A percentile compares a stretch with the other conserved stretches of the same genome.
Evolutionary conservation across 352 stramenopile genomes (phyloP).

Genomic region (Pythium grandisporangium): DNA sequence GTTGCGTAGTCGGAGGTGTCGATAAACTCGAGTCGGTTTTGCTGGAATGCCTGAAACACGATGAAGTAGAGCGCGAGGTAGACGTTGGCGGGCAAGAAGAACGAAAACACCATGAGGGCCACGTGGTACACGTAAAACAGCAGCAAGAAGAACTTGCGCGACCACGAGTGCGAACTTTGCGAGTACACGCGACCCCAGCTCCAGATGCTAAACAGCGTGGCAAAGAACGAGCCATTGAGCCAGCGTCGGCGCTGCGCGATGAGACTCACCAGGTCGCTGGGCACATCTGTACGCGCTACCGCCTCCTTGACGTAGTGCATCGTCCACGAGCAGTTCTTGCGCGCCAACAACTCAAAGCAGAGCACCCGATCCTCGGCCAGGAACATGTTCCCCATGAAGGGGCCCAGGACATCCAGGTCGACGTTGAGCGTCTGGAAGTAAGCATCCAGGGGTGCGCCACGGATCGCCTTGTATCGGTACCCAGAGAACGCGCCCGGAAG

Average conservation of each 20-base stretch:
- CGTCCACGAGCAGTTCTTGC: conserved; percentile 78
- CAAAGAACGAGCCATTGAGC: conserved; percentile 84
- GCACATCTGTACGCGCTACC: conserved; percentile 75
- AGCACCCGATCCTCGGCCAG: conserved; percentile 82
- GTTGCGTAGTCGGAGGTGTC: conserved; percentile 62
- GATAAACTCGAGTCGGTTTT: conserved; percentile 74
- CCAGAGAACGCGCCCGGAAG: conserved; percentile 77
- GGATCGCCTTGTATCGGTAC: conserved; percentile 80
- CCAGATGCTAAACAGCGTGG: conserved; percentile 83
- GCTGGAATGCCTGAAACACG: conserved; percentile 83
- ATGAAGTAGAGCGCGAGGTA: conserved; percentile 83
- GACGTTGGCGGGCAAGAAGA: conserved; percentile 73
- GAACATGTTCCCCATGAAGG: conserved; percentile 86
- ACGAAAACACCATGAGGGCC: conserved; percentile 53
- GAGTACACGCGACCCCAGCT: conserved; percentile 80
- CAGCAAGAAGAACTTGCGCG: conserved; percentile 55
- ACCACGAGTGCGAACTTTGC: conserved; percentile 65
- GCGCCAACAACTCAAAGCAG: conserved; percentile 77
- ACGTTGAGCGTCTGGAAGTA: conserved; percentile 86
- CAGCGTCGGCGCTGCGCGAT: conserved; percentile 81
- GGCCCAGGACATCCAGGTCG: conserved; percentile 64
- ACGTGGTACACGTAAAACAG: conserved; percentile 80
- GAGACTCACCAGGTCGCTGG: conserved; percentile 70
- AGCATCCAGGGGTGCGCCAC: conserved; percentile 57
- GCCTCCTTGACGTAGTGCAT: conserved; percentile 86